Evolutionary conservation across 306 rosid species (phyloP).

Genomic region (Vigna trinervia): DNA sequence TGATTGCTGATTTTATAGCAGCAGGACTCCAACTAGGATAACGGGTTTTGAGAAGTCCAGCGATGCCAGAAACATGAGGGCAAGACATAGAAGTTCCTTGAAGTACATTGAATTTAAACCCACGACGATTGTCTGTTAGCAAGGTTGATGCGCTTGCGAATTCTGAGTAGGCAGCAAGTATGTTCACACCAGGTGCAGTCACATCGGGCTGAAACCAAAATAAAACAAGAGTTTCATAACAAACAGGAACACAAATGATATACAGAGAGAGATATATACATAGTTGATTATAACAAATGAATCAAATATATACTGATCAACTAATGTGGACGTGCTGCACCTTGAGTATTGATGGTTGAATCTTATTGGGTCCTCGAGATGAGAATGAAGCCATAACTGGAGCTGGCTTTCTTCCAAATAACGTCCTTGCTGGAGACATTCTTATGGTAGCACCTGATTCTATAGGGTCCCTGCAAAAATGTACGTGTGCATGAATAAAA

Average conservation of each 20-base stretch:
- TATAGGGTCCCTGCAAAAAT: constrained; percentile 48
- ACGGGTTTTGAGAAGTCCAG: constrained; percentile 40
- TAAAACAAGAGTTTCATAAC: too few species aligned
- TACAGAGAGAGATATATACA: too few species aligned
- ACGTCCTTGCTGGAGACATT: constrained; percentile 48
- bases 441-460: neutral
- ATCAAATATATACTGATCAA: neutral
- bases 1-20: constrained; percentile 44
- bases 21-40: constrained; percentile 44
- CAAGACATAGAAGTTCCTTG: constrained; percentile 39
- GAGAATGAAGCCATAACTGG: constrained; percentile 48
- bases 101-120: constrained; percentile 12
- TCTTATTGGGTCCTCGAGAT: constrained; percentile 57
- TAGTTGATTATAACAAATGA: neutral
- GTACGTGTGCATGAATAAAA: neutral
- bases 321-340: constrained; percentile 19
- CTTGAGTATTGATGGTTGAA: constrained; percentile 60
- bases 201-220: constrained; percentile 34
- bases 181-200: constrained; percentile 41
- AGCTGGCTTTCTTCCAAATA: constrained; percentile 45
- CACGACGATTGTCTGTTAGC: neutral
- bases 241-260: neutral
- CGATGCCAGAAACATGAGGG: constrained; percentile 44
- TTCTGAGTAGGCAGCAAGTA: constrained; percentile 39
- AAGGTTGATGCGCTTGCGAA: constrained; percentile 5